Base-by-base conservation (phyloP, 129 eudicot species). In the Helianthus tuberosus region DNA sequence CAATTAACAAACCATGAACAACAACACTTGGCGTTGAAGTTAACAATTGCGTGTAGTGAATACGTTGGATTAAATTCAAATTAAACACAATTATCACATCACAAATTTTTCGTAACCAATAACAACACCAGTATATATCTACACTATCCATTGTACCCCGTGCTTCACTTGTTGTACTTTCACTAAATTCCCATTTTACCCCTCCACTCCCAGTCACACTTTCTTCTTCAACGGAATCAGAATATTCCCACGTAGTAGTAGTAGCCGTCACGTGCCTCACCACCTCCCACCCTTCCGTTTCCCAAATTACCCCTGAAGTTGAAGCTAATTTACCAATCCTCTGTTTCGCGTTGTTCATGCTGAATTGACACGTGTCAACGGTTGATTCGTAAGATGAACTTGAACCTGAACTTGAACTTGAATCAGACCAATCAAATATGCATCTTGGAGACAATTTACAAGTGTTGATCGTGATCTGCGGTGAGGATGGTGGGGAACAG, bases 271-370 rank as follows among this genome's bases (percentile, higher is more conserved):
- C 32, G 39, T 58, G 69, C 75, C 97, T 86, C 67, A 86, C 97
- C 62, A 73, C 74, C 78, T 75, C 66, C 97, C 97, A 91, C 12
- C 88, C 97, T 75, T 88, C 89, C 27, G 88, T 73, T 82, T 88
- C 94, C 94, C 94, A 91, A 57, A 49, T 71, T 72, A 75, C 89
- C 80, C 86, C 89, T 58, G 68, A 14, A 13, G 16, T 48, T n/a
- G 89, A 81, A 68, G 87, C 88, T 52, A 91, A 77, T 67, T 66
- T 68, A 15, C 82, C 35, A 48, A 91, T 85, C 74, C 91, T 83
- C 48, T 64, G 83, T 70, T 73, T 79, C 13, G 77, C 87, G 6
- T 5, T 39, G 1, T 3, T 64, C 16, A 8, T 14, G 32, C 13
- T 61, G 27, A 27, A 23, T 41, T 48, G 62, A 25, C 20, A 11